Percentiles rank a stretch among this genome's conserved stretches.
phyloP scores from a whole-genome alignment of 2,329 filamentous ascomycete species.

The Hymenoscyphus occultus region DNA sequence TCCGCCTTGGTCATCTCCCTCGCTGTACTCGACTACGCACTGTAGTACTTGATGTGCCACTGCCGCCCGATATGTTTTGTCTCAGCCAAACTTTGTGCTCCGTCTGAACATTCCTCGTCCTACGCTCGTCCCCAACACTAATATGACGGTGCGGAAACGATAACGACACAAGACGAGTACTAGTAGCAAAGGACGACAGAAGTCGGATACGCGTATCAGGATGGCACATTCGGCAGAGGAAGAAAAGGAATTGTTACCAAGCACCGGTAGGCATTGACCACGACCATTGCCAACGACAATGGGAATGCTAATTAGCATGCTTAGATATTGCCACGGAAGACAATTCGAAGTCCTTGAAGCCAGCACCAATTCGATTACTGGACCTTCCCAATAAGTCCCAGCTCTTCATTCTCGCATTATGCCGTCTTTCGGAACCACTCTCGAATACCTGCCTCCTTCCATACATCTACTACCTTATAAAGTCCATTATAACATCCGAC shows the following conservation, averaged over 20 bases:
- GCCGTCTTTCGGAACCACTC: constrained; percentile 76
- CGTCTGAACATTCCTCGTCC: not conserved
- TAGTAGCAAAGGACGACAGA: not conserved
- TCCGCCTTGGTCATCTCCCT: not conserved
- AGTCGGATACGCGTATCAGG: not conserved
- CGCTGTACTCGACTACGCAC: not conserved
- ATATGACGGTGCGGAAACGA: not conserved
- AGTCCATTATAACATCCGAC: constrained; percentile 51
- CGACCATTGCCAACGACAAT: not conserved
- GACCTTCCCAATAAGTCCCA: constrained; percentile 76
- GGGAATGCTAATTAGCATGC: not conserved
- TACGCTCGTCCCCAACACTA: not conserved
- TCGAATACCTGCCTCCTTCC: constrained; percentile 64
- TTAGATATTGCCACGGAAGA: not conserved
- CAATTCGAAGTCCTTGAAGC: constrained; percentile 7
- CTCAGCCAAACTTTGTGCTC: not conserved
- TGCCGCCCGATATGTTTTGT: not conserved
- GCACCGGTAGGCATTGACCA: not conserved
- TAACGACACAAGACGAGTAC: not conserved
- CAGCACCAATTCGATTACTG: constrained; percentile 57
- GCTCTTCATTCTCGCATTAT: constrained; percentile 72
- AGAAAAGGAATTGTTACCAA: constrained; percentile 1
- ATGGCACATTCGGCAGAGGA: not conserved
- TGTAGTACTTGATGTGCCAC: not conserved
- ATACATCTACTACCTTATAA: constrained; percentile 72